Evolutionary conservation across 2,329 filamentous ascomycete species (phyloP).

Genomic region (Arthrobotrys conoides): DNA sequence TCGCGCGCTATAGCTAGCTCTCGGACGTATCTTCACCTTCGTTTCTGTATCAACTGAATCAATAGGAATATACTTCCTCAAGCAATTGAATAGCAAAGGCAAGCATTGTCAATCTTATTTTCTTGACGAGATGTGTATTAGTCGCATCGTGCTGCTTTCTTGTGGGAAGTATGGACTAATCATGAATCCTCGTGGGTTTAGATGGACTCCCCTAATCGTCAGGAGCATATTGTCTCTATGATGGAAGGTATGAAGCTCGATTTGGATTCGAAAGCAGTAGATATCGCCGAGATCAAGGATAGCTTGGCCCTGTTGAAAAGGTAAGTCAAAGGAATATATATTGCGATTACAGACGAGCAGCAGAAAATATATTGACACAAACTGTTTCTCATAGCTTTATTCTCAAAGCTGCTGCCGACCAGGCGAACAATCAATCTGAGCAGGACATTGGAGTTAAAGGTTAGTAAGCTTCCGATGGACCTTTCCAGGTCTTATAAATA

Average conservation of each 20-base stretch:
- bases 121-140: background rate
- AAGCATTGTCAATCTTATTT: background rate
- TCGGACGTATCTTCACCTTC: background rate
- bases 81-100: slow-evolving; percentile 1
- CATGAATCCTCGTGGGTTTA: slow-evolving; percentile 12
- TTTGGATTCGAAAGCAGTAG: slow-evolving; percentile 32
- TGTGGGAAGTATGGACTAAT: slow-evolving; percentile 13
- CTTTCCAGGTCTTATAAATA: background rate
- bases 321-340: slow-evolving; percentile 13
- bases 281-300: slow-evolving; percentile 53
- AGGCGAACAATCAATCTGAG: background rate
- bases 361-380: background rate
- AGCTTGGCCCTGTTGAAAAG: slow-evolving; percentile 10
- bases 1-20: background rate
- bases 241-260: slow-evolving; percentile 42
- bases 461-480: slow-evolving; percentile 15
- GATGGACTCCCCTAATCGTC: slow-evolving; percentile 34
- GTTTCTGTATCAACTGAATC: slow-evolving; percentile 8
- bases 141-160: background rate
- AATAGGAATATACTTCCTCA: background rate
- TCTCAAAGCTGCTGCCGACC: background rate
- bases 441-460: background rate
- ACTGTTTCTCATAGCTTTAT: background rate
- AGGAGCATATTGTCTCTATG: slow-evolving; percentile 30
- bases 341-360: slow-evolving; percentile 5